phyloP scores from a whole-genome alignment of 139 green algal genomes.

The Zygnema circumcarinatum region DNA sequence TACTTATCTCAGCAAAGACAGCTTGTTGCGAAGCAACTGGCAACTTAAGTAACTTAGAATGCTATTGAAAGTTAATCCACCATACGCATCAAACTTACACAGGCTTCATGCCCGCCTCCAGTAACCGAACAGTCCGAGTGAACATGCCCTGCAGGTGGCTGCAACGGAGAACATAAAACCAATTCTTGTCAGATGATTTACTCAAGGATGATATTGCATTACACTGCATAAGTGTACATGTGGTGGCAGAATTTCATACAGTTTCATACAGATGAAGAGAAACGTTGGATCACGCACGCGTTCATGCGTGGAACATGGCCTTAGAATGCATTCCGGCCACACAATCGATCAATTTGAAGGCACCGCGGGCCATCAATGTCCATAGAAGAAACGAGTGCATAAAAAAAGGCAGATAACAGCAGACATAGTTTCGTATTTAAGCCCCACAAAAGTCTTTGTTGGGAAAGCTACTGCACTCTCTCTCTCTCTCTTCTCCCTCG shows the following conservation, averaged over 20 bases:
- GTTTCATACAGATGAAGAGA: neutral
- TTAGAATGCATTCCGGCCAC: too few species aligned
- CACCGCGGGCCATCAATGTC: too few species aligned
- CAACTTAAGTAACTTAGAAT: neutral
- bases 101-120: constrained; percentile 94
- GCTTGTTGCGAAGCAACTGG: neutral
- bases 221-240: neutral
- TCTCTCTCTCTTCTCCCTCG: too few species aligned
- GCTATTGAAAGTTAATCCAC: neutral
- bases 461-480: too few species aligned
- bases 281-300: neutral
- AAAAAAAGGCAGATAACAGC: too few species aligned
- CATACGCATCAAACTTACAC: constrained; percentile 68
- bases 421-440: too few species aligned
- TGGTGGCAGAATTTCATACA: neutral
- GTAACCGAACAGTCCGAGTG: constrained; percentile 89
- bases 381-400: too few species aligned
- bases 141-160: constrained; percentile 94
- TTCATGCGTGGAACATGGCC: too few species aligned
- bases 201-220: neutral
- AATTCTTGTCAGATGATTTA: constrained; percentile 8
- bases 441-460: too few species aligned
- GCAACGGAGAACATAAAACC: too few species aligned
- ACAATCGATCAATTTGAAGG: too few species aligned
- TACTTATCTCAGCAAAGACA: neutral